These are phyloP conservation scores for Claviceps pazoutovae DNA, from an alignment of 2,329 filamentous ascomycete genomes.

Conservation along the genomic window DNA sequence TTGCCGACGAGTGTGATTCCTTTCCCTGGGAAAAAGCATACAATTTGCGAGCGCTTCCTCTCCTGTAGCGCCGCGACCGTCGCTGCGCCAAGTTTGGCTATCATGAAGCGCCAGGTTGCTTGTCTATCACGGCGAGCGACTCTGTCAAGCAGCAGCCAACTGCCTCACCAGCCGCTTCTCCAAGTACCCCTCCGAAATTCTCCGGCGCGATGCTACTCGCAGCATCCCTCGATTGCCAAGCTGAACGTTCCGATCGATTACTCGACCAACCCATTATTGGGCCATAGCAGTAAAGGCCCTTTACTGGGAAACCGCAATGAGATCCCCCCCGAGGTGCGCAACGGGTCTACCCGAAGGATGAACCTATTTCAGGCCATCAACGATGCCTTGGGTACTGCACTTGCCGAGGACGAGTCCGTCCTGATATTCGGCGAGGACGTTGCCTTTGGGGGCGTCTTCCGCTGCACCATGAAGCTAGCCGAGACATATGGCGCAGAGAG, in stretches of 20 bases:
- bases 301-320: slow-evolving; percentile 55
- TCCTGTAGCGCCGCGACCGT: slow-evolving; percentile 2
- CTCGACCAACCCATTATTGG: slow-evolving; percentile 62
- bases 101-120: slow-evolving; percentile 21
- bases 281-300: slow-evolving; percentile 56
- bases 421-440: slow-evolving; percentile 94
- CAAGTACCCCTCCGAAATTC: slow-evolving; percentile 9
- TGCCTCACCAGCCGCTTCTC: slow-evolving; percentile 1
- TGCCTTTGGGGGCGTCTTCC: slow-evolving; percentile 90
- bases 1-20: background rate
- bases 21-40: background rate
- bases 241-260: slow-evolving; percentile 87
- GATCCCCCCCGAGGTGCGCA: slow-evolving; percentile 49
- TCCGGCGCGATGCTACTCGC: slow-evolving; percentile 31
- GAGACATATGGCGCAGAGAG: slow-evolving; percentile 76
- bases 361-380: slow-evolving; percentile 94
- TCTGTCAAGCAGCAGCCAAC: slow-evolving; percentile 6
- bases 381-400: slow-evolving; percentile 67
- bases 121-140: slow-evolving; percentile 18
- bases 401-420: slow-evolving; percentile 72
- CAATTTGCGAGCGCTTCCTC: background rate
- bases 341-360: slow-evolving; percentile 66
- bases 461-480: slow-evolving; percentile 81
- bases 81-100: background rate
- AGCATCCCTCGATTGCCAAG: slow-evolving; percentile 43